Conservation (phyloP, 2,329 filamentous ascomycete genomes). For the Corniculantispora saksenae region DNA sequence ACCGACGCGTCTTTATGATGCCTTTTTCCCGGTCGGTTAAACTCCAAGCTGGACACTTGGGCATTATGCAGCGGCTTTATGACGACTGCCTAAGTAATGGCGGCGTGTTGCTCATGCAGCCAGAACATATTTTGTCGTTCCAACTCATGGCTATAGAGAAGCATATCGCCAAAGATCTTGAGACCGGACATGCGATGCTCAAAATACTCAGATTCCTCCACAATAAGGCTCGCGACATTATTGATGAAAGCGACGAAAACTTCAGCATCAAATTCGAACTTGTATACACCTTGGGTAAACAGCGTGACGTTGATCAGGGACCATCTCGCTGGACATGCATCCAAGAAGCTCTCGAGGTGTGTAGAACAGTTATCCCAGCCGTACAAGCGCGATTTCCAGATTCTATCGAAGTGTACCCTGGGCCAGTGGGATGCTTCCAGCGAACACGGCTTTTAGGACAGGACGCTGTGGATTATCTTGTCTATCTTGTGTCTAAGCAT, state of each 20-base stretch:
- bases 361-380: not conserved
- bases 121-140: constrained; percentile 65
- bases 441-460: not conserved
- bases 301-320: constrained; percentile 50
- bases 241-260: constrained; percentile 68
- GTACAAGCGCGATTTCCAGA: not conserved
- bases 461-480: constrained; percentile 38
- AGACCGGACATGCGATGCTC: not conserved
- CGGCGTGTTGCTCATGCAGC: constrained; percentile 61
- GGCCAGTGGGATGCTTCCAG: not conserved
- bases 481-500: constrained; percentile 11
- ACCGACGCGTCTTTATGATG: constrained; percentile 55
- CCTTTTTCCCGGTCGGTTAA: constrained; percentile 57
- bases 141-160: constrained; percentile 54
- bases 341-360: constrained; percentile 34
- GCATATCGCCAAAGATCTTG: constrained; percentile 27
- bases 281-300: constrained; percentile 61
- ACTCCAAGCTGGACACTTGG: constrained; percentile 33
- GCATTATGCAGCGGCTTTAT: constrained; percentile 40
- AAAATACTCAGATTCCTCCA: constrained; percentile 28
- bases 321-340: constrained; percentile 58
- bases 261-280: constrained; percentile 62
- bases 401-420: not conserved
- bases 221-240: constrained; percentile 52
- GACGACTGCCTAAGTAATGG: constrained; percentile 47